A percentile compares a stretch with the other conserved stretches of the same genome.
phyloP scores from a whole-genome alignment of 176 grass and related monocot genomes.

The Pontederia paniculata region DNA sequence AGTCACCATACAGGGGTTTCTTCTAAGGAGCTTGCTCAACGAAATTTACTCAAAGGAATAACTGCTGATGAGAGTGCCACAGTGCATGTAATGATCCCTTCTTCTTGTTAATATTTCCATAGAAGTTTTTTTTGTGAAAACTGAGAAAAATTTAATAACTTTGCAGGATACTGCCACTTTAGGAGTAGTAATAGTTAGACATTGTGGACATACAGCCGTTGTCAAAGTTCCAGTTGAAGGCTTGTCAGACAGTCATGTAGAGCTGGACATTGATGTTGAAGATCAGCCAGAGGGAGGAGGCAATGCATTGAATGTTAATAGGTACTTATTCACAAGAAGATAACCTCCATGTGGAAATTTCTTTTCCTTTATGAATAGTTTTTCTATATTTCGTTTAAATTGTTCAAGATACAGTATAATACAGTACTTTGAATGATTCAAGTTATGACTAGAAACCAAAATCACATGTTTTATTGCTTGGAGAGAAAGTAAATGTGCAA shows the following conservation, averaged over 20 bases:
- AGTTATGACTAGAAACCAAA: not conserved
- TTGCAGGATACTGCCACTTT: slow-evolving; percentile 85
- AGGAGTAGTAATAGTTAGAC: slow-evolving; percentile 77
- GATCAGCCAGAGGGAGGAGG: slow-evolving; percentile 86
- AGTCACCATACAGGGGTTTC: slow-evolving; percentile 54
- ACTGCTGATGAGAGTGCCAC: slow-evolving; percentile 96
- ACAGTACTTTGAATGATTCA: not conserved
- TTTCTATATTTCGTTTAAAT: too few relatives aligned
- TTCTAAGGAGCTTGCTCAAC: slow-evolving; percentile 53
- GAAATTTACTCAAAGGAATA: slow-evolving; percentile 90
- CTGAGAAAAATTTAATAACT: slow-evolving; percentile 16
- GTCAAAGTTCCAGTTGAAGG: slow-evolving; percentile 77
- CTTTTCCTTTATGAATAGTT: too few relatives aligned
- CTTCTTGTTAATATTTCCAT: slow-evolving; percentile 1
- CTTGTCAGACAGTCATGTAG: slow-evolving; percentile 22
- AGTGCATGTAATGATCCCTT: slow-evolving; percentile 53
- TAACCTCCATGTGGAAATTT: not conserved
- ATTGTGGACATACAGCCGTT: slow-evolving; percentile 85
- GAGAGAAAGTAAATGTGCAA: slow-evolving; percentile 15
- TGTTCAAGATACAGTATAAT: too few relatives aligned
- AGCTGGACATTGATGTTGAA: slow-evolving; percentile 65
- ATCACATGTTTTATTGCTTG: not conserved
- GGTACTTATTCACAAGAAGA: slow-evolving; percentile 30
- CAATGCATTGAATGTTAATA: slow-evolving; percentile 89
- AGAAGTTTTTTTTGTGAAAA: slow-evolving; percentile 4